Evolutionary conservation across 2,329 filamentous ascomycete genomes (phyloP), one percentile per base, ranked within the genome.

Genomic region (Exserohilum turcica): DNA sequence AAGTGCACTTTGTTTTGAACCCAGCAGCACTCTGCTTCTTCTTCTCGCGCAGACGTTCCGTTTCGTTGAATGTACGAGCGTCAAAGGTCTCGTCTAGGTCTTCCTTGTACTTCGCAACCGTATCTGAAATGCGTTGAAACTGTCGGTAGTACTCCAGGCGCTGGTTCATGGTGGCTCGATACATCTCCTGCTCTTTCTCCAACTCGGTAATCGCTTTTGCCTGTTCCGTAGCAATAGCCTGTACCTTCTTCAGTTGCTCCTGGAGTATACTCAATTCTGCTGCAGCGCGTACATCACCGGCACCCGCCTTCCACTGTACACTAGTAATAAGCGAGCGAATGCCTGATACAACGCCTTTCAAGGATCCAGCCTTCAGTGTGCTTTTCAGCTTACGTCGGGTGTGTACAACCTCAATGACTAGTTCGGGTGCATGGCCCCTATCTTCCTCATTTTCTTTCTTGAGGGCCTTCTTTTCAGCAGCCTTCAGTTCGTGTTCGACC

Each of bases 101-200:
- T 9, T 88, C 86, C 51, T 91, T 87, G 50, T 89, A 90, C 1
- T 89, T 87, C 5, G 84, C 83, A 0, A 97, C 91, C 15, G 86
- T 90, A 68, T 97, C 93, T 0, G 92, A 97, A n/a, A 97, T 86
- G 21, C 85, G 84, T 69, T 97, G 94, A 9, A 97, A 80, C 67
- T 97, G 92, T 5, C 88, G 86, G 70, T 97, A 97, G 70, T 92
- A 97, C 52, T 94, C 91, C 0, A 97, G 77, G 12, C 94, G 87
- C 32, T 86, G 81, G 66, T 97, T 97, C 85, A 96, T 92, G 0
- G 88, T 85, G 13, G 81, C 80, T 24, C 86, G 88, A 70, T 96
- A 94, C 24, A 86, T 77, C 40, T 93, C 87, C 5, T 91, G 77
- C 71, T 97, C 92, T 54, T 84, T 84, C 56, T 90, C 86, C 10